Evolutionary conservation across 2,329 filamentous ascomycete genomes (phyloP).

Genomic region (Trichoderma atroviride): DNA sequence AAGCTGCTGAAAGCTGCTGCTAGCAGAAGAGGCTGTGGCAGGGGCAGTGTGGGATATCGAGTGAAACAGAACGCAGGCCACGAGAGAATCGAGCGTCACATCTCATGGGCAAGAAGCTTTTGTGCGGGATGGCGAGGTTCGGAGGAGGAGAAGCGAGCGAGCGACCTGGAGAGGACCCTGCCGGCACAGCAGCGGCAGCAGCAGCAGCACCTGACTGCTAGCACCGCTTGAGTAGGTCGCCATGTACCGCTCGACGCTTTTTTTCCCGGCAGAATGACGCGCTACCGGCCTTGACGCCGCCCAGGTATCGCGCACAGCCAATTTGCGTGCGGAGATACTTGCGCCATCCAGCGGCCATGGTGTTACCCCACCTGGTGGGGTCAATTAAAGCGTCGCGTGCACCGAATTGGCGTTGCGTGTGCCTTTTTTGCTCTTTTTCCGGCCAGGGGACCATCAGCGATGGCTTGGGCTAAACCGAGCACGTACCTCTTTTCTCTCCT

Average conservation of each 20-base stretch:
- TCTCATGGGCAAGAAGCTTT: slow-evolving; percentile 11
- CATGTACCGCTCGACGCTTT: background rate
- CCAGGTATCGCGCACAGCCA: background rate
- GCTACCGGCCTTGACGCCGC: slow-evolving; percentile 18
- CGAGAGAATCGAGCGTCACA: slow-evolving; percentile 14
- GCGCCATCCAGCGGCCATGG: background rate
- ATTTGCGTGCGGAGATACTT: background rate
- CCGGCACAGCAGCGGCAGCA: slow-evolving; percentile 19
- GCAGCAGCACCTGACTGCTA: slow-evolving; percentile 17
- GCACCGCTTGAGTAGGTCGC: background rate
- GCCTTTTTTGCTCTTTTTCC: slow-evolving; percentile 9
- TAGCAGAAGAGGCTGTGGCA: background rate
- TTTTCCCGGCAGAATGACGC: slow-evolving; percentile 19
- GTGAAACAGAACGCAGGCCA: background rate
- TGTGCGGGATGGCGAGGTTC: slow-evolving; percentile 24
- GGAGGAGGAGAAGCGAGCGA: slow-evolving; percentile 21
- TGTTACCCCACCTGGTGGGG: background rate
- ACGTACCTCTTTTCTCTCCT: too few species aligned
- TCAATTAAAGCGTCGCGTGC: slow-evolving; percentile 24
- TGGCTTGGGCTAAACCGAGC: background rate
- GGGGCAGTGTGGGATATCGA: background rate
- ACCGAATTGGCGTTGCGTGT: slow-evolving; percentile 20
- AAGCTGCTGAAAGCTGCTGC: background rate
- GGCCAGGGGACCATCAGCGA: background rate
- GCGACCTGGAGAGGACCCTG: slow-evolving; percentile 5